Base-by-base conservation (phyloP, 148 eudicot species). In the Cornus controversa region DNA sequence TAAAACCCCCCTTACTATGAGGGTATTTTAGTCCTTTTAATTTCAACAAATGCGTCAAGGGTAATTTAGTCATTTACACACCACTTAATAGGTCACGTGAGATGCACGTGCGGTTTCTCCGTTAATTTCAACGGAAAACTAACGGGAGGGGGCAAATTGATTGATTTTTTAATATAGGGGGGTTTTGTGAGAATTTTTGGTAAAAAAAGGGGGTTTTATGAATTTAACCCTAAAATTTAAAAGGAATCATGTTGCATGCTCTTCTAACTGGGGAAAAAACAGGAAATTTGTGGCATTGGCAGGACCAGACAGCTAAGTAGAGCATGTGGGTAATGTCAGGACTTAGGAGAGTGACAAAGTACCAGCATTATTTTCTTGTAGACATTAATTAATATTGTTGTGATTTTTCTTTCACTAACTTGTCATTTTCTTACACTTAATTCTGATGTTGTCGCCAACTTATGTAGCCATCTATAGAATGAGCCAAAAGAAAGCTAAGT, bases 251-350 rank as follows among this genome's bases (percentile, higher is more conserved):
- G 36, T 40, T 74, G 57, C 0, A 36, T 66, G 53, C 9, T 37
- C 58, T 23, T 64, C 69, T 64, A 25, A 15, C 40, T 58, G 42
- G 7, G 27, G 28, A 75, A 29, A 40, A 57, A 2, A 2, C 2
- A 69, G 26, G 25, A 26, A 36, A 36, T 11, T 6, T 64, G 78
- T 53, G 31, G 64, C 50, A 53, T 78, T 42, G 69, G 75, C 78
- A 57, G 73, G 72, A 58, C 67, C 74, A 67, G 69, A 58, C 57
- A 15, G 74, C 54, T 74, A 75, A 75, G 82, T 31, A 53, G 14
- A 47, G 83, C 83, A 80, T 80, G 83, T 75, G 79, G 66, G 57
- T 69, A 80, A 29, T 40, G 83, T 75, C 83, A 75, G 79, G 71
- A 75, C 58, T 60, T 36, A 36, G 24, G 72, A 50, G 70, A 60